Evolutionary conservation across 805 yeast genomes (phyloP).

Genomic region (Schizosaccharomyces octosporus): DNA sequence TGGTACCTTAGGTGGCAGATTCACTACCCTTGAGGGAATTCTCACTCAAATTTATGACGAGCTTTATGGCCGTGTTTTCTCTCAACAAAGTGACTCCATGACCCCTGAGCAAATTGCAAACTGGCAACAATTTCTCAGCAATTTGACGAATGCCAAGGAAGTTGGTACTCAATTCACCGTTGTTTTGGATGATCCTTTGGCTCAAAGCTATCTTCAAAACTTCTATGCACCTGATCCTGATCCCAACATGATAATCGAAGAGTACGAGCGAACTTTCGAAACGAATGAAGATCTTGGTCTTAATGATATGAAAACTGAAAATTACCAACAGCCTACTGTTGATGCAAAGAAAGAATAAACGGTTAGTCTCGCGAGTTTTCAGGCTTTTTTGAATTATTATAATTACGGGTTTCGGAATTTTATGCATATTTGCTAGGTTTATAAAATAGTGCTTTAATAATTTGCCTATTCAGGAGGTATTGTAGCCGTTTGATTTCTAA

Average conservation of each 20-base stretch:
- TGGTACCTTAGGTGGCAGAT: slow-evolving; percentile 94
- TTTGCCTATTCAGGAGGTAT: too few species aligned
- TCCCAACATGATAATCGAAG: slow-evolving; percentile 83
- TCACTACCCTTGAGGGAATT: slow-evolving; percentile 89
- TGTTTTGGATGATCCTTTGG: slow-evolving; percentile 79
- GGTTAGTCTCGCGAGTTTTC: too few species aligned
- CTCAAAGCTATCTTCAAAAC: slow-evolving; percentile 85
- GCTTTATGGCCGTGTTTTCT: slow-evolving; percentile 58
- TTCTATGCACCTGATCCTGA: slow-evolving; percentile 97
- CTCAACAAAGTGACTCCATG: slow-evolving; percentile 81
- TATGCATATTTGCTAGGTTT: too few species aligned
- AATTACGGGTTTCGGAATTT: too few species aligned
- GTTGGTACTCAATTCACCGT: slow-evolving; percentile 70
- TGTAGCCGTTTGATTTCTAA: too few species aligned
- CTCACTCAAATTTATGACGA: slow-evolving; percentile 75
- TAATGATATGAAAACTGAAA: slow-evolving; percentile 17
- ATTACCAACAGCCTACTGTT: background rate
- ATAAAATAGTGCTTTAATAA: too few species aligned
- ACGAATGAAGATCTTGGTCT: slow-evolving; percentile 86
- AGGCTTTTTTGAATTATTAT: too few species aligned
- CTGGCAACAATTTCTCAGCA: slow-evolving; percentile 60
- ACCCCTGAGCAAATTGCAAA: slow-evolving; percentile 46
- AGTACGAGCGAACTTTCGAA: slow-evolving; percentile 50
- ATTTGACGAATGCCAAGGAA: slow-evolving; percentile 49
- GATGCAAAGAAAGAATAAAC: background rate